Evolutionary conservation across 2,329 filamentous ascomycete genomes (phyloP), one percentile per base, ranked within the genome.

Genomic region (Colletotrichum tanaceti): DNA sequence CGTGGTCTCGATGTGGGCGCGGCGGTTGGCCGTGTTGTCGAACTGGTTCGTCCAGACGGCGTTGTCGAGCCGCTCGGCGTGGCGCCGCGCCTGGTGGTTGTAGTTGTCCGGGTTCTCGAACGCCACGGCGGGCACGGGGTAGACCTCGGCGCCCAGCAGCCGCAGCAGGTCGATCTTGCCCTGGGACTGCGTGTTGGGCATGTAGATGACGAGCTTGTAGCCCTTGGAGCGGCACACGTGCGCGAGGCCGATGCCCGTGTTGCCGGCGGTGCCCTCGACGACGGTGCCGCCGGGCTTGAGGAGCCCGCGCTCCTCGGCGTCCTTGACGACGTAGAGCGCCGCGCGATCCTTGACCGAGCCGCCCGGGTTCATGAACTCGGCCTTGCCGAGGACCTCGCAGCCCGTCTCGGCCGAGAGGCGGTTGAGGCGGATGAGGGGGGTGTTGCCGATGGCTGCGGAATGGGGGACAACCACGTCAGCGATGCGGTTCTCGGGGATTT

Each of bases 1-100:
- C 0, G 96, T 99, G 2, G 95, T 98, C 84, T 98, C 95, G 74
- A 98, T 91, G 79, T 99, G 96, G 55, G 96, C 96, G 76, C 92
- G 90, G 60, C 96, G 88, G 81, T 99, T 99, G 61, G 96, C 96
- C 60, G 87, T 90, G 83, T 99, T 99, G 79, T 99, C 96, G 82
- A 99, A 99, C 82, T 99, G 96, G 81, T 99, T 97, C 52, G 96
- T 99, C 96, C 96, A 99, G 16, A 98, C 94, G 10, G 95, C 94
- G 75, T 96, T 96, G 18, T 93, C 90, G 57, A 97, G 82, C 3
- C 85, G 80, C 78, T 96, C 94, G n/a, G 96, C 96, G 80, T 98
- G 95, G 49, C 95, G 85, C 68, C 87, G 87, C 5, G 96, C 96
- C 84, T 97, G 95, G 82, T 98, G 95, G 83, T 99, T 99, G 86